phyloP scores from a whole-genome alignment of 2,329 filamentous ascomycete species.

The Dryadomyces quercus-mongolicae region DNA sequence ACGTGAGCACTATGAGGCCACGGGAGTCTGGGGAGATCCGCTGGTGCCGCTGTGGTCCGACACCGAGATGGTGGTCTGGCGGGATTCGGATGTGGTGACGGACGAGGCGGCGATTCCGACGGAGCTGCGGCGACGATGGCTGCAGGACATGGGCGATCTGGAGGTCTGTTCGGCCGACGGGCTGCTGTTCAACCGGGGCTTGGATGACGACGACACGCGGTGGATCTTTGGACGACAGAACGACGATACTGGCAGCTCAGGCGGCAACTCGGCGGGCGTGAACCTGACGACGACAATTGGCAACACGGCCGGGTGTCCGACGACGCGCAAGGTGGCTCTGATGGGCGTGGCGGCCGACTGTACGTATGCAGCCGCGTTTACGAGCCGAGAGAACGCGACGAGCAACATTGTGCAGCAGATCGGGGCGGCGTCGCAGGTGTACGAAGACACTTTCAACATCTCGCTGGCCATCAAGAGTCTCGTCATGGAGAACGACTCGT shows the following conservation, averaged over 20 bases:
- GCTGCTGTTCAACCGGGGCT: slow-evolving; percentile 60
- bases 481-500: slow-evolving; percentile 62
- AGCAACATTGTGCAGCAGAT: slow-evolving; percentile 72
- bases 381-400: slow-evolving; percentile 49
- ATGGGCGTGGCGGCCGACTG: slow-evolving; percentile 91
- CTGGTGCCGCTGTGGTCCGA: slow-evolving; percentile 31
- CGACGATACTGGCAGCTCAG: slow-evolving; percentile 40
- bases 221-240: slow-evolving; percentile 68
- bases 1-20: slow-evolving; percentile 58
- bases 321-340: slow-evolving; percentile 79
- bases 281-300: slow-evolving; percentile 74
- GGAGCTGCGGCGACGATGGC: slow-evolving; percentile 47
- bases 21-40: slow-evolving; percentile 61
- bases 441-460: slow-evolving; percentile 89
- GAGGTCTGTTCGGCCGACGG: slow-evolving; percentile 55
- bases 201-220: slow-evolving; percentile 26
- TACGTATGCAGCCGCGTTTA: slow-evolving; percentile 66
- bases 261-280: slow-evolving; percentile 66
- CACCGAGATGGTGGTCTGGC: slow-evolving; percentile 66
- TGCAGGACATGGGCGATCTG: slow-evolving; percentile 17
- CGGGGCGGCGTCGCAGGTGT: slow-evolving; percentile 76
- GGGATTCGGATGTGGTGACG: slow-evolving; percentile 69
- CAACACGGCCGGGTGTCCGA: slow-evolving; percentile 71
- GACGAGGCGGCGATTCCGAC: slow-evolving; percentile 24
- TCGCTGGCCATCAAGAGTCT: slow-evolving; percentile 82